Conservation (phyloP, 495 filamentous ascomycete genomes). For the Aspergillus hancockii region DNA sequence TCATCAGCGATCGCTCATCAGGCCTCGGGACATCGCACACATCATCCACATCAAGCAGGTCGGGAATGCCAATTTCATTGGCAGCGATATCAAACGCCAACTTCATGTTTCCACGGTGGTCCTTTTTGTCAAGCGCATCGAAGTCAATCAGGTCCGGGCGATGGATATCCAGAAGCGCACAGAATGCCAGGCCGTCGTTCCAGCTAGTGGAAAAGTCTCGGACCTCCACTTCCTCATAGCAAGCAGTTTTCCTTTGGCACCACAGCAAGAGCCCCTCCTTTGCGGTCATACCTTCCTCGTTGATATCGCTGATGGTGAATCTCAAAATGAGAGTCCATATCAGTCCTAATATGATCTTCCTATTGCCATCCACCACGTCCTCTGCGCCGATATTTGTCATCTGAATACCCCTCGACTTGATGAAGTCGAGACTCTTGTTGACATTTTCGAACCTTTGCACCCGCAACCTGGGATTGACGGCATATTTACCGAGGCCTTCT, state of each 20-base stretch:
- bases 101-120: slow-evolving; percentile 97
- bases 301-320: slow-evolving; percentile 98
- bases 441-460: slow-evolving; percentile 99
- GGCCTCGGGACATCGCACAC: slow-evolving; percentile 95
- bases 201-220: slow-evolving; percentile 92
- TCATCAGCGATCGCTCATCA: slow-evolving; percentile 96
- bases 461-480: slow-evolving; percentile 88
- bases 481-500: slow-evolving; percentile 95
- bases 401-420: slow-evolving; percentile 86
- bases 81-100: slow-evolving; percentile 93
- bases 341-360: slow-evolving; percentile 93
- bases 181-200: slow-evolving; percentile 97
- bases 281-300: slow-evolving; percentile 94
- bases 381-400: slow-evolving; percentile 98
- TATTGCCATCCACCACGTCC: slow-evolving; percentile 97
- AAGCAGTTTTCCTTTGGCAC: slow-evolving; percentile 98
- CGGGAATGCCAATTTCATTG: slow-evolving; percentile 96
- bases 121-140: slow-evolving; percentile 87
- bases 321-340: slow-evolving; percentile 98
- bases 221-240: slow-evolving; percentile 94
- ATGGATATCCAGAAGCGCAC: slow-evolving; percentile 94
- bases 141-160: slow-evolving; percentile 96
- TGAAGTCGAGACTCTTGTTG: slow-evolving; percentile 90
- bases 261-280: slow-evolving; percentile 94
- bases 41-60: slow-evolving; percentile 94